Base-by-base conservation (phyloP, 257 asterid species). In the Petunia axillaris region DNA sequence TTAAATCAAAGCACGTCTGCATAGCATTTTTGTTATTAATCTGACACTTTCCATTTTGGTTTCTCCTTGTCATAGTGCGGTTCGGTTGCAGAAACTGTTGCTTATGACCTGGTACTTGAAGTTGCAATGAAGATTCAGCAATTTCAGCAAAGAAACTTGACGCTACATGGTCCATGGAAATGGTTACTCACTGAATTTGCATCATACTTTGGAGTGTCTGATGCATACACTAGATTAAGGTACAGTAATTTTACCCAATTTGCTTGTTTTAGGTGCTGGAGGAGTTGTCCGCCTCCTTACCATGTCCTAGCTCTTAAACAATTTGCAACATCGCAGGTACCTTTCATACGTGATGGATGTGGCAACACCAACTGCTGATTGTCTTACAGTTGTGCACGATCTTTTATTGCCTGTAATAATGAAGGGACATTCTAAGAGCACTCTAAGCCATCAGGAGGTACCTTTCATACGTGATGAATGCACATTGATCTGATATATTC, bases 341-440 rank as follows among this genome's bases (percentile, higher is more conserved):
- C 91, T 88, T 38, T 79, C 90, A n/a, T 88, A 88, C 83, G 87
- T 88, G 38, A 88, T 88, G 91, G 91, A 88, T 83, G 91, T 86
- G 52, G 91, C 91, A 40, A 88, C 91, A 5, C 91, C 91, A 66
- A 88, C 91, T 4, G 87, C 91, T 75, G 87, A 88, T 66, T 88
- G 91, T 81, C 85, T 86, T 8, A 80, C 79, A 2, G 76, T 88
- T 78, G 89, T 88, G 16, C 80, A 85, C 41, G 89, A 86, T 62
- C 78, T 86, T 14, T 81, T 88, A 75, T 38, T 83, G 59, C 90
- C 88, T 16, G 90, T 88, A 63, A 66, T 83, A 46, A 86, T 88
- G 91, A 88, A 86, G 79, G 87, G 89, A 70, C 82, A 80, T 54
- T 73, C 87, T 58, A 88, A 84, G 82, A 80, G 84, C 44, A 79